These are phyloP conservation scores for Candida hungchunana DNA, from an alignment of 805 yeast species.

Conservation along the genomic window DNA sequence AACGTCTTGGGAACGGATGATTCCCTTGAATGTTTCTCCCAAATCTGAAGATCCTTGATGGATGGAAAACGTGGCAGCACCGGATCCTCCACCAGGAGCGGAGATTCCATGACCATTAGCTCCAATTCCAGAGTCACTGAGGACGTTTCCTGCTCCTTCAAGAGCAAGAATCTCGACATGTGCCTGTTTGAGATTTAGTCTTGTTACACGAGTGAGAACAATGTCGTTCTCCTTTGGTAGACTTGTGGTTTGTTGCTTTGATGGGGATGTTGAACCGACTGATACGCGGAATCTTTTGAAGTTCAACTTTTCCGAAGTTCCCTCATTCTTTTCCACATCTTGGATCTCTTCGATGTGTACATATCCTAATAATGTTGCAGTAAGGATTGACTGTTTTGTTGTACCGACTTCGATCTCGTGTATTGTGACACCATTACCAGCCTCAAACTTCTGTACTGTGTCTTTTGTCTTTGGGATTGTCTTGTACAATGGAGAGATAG, in stretches of 20 bases:
- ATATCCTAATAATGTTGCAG: constrained; percentile 61
- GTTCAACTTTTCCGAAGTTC: constrained; percentile 3
- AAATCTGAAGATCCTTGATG: constrained; percentile 57
- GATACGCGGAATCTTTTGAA: constrained; percentile 19
- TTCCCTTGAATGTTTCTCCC: constrained; percentile 86
- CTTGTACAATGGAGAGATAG: constrained; percentile 55
- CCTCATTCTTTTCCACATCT: constrained; percentile 11
- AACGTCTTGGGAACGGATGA: constrained; percentile 82
- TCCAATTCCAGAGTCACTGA: constrained; percentile 65
- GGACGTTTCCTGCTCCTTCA: constrained; percentile 55
- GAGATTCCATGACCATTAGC: constrained; percentile 41
- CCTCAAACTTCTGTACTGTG: constrained; percentile 39
- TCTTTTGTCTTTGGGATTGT: constrained; percentile 29
- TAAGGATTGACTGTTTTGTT: constrained; percentile 37
- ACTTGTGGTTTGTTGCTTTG: constrained; percentile 20
- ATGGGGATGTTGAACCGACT: constrained; percentile 24
- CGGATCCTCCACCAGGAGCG: constrained; percentile 53
- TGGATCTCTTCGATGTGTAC: constrained; percentile 21
- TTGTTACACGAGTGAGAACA: constrained; percentile 71
- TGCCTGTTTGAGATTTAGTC: constrained; percentile 66
- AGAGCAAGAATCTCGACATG: constrained; percentile 70
- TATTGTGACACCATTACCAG: constrained; percentile 65
- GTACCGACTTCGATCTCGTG: constrained; percentile 40
- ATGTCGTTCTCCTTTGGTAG: constrained; percentile 83
- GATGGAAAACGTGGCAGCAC: constrained; percentile 39